A percentile compares a stretch with the other conserved stretches of the same genome.
These are phyloP conservation scores for Backusella psychrophila DNA, from an alignment of 192 early-diverging fungal genomes.

Conservation along the genomic window DNA sequence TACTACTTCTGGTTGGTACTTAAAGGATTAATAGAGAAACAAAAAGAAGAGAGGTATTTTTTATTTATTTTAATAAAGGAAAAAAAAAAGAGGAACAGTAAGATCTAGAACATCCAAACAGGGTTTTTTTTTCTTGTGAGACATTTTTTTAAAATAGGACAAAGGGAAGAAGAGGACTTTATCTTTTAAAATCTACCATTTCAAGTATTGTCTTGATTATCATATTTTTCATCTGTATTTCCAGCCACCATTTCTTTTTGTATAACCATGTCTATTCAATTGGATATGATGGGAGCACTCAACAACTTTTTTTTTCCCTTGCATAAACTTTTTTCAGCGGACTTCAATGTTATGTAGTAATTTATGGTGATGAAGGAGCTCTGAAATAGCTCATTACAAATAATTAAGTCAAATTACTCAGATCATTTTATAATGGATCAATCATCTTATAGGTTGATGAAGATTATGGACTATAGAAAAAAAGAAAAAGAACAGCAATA, in stretches of 20 bases:
- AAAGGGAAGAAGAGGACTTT: background rate
- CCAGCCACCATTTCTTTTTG: background rate
- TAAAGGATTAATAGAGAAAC: background rate
- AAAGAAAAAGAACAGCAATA: too few relatives aligned
- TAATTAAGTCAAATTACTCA: background rate
- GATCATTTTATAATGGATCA: background rate
- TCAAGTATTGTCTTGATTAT: background rate
- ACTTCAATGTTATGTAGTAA: background rate
- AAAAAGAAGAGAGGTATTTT: background rate
- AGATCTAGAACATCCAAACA: background rate
- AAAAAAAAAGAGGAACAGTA: background rate
- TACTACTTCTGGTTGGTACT: background rate
- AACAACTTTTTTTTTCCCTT: too few relatives aligned
- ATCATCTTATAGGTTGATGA: too few relatives aligned
- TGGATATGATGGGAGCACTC: too few relatives aligned
- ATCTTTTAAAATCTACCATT: background rate
- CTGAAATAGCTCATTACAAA: background rate
- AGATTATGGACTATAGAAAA: too few relatives aligned
- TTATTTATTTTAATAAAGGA: background rate
- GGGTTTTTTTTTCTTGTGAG: background rate
- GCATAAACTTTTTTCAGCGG: too few relatives aligned
- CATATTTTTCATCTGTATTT: too few relatives aligned
- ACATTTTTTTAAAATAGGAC: background rate
- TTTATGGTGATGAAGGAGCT: background rate
- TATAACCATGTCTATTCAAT: too few relatives aligned